These are phyloP conservation scores for Moniliophthora roreri DNA, from an alignment of 1,284 basidiomycete species.

Conservation along the genomic window DNA sequence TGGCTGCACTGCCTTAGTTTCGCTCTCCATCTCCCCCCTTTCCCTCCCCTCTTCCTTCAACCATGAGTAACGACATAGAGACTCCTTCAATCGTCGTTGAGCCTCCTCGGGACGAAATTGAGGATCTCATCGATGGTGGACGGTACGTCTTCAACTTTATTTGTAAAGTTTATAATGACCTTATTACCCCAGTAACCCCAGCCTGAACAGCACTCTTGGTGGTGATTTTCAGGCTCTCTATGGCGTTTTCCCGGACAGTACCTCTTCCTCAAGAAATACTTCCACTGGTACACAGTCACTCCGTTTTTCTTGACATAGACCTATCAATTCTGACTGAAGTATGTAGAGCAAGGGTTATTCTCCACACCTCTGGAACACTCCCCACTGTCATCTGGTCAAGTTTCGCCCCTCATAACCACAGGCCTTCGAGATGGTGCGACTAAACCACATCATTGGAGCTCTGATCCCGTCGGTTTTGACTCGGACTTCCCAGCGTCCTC, in stretches of 20 bases:
- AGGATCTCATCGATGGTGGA: slow-evolving; percentile 14
- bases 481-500: slow-evolving; percentile 6
- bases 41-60: slow-evolving; percentile 1
- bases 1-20: not conserved
- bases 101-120: slow-evolving; percentile 12
- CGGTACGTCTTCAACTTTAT: slow-evolving; percentile 6
- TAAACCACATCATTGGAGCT: not conserved
- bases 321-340: not conserved
- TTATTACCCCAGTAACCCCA: slow-evolving; percentile 10
- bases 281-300: not conserved
- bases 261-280: slow-evolving; percentile 7
- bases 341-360: slow-evolving; percentile 8
- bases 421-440: slow-evolving; percentile 14
- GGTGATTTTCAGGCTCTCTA: slow-evolving; percentile 6
- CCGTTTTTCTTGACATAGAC: not conserved
- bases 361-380: slow-evolving; percentile 10
- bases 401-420: slow-evolving; percentile 13
- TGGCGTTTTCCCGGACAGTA: not conserved
- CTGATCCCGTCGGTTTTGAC: not conserved
- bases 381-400: slow-evolving; percentile 1
- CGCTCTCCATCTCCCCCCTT: not conserved
- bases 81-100: slow-evolving; percentile 15
- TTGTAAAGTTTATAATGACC: slow-evolving; percentile 3
- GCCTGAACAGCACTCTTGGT: slow-evolving; percentile 9
- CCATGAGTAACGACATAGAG: slow-evolving; percentile 9